phyloP scores from a whole-genome alignment of 2,329 filamentous ascomycete species.

The Arthrinium phaeospermum region DNA sequence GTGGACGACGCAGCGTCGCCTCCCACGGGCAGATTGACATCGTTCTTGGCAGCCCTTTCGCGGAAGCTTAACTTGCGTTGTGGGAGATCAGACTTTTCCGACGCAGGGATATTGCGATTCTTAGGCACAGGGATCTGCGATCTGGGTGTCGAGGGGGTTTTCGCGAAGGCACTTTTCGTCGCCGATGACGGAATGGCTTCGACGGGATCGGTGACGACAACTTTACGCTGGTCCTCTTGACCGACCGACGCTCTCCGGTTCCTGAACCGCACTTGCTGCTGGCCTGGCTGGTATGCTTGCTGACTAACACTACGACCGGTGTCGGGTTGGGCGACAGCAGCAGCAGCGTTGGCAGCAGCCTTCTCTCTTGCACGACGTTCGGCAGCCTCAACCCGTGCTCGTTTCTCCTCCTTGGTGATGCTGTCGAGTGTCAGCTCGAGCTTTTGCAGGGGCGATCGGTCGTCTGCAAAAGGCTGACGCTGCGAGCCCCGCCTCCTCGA shows the following conservation, averaged over 20 bases:
- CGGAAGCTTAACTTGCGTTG: slow-evolving; percentile 65
- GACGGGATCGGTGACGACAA: slow-evolving; percentile 16
- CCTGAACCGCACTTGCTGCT: slow-evolving; percentile 38
- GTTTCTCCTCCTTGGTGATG: slow-evolving; percentile 95
- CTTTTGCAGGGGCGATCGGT: slow-evolving; percentile 90
- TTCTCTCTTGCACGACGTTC: slow-evolving; percentile 75
- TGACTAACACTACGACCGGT: slow-evolving; percentile 26
- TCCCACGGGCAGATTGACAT: slow-evolving; percentile 43
- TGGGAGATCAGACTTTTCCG: slow-evolving; percentile 44
- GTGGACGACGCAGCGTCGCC: slow-evolving; percentile 33
- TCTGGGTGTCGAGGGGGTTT: slow-evolving; percentile 40
- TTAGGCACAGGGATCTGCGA: slow-evolving; percentile 36
- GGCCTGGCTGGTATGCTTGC: slow-evolving; percentile 26
- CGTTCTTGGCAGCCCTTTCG: slow-evolving; percentile 58
- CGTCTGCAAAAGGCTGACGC: slow-evolving; percentile 71
- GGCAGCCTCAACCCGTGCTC: slow-evolving; percentile 81
- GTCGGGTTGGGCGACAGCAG: slow-evolving; percentile 31
- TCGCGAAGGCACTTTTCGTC: slow-evolving; percentile 34
- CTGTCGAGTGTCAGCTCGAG: slow-evolving; percentile 89
- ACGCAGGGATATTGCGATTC: slow-evolving; percentile 32
- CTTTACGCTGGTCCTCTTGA: slow-evolving; percentile 33
- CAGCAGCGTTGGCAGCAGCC: slow-evolving; percentile 49
- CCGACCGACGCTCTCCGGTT: slow-evolving; percentile 33
- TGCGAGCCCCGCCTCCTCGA: slow-evolving; percentile 48
- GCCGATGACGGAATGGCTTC: slow-evolving; percentile 8